A percentile compares a stretch with the other conserved stretches of the same genome.
Conservation (phyloP, 208 protist genomes). For the Acanthamoeba polyphaga region DNA sequence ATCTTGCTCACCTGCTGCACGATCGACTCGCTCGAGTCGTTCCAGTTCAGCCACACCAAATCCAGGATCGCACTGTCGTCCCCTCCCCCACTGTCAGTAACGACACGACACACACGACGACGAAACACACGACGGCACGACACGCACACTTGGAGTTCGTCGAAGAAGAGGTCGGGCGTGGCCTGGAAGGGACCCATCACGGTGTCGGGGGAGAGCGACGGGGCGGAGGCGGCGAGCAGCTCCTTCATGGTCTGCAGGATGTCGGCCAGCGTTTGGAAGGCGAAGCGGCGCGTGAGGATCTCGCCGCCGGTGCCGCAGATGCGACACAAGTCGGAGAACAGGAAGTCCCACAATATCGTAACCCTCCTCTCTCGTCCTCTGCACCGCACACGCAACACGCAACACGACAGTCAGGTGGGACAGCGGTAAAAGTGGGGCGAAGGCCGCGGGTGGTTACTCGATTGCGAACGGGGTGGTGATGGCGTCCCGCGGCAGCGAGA, state of each 20-base stretch:
- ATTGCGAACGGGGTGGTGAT: constrained; percentile 20
- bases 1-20: constrained; percentile 64
- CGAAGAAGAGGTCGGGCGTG: constrained; percentile 37
- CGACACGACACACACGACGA: too few species aligned
- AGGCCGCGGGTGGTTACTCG: neutral
- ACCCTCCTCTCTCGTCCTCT: neutral
- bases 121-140: neutral
- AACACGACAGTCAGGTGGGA: neutral
- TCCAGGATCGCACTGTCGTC: constrained; percentile 10
- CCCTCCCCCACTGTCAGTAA: too few species aligned
- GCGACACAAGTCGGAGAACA: constrained; percentile 16
- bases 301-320: constrained; percentile 32
- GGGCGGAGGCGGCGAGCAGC: neutral
- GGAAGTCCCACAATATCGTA: constrained; percentile 47
- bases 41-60: constrained; percentile 46
- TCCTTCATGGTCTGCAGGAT: constrained; percentile 62
- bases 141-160: neutral
- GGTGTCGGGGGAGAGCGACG: neutral
- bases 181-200: constrained; percentile 19
- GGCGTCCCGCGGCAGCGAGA: neutral
- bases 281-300: constrained; percentile 41
- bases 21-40: constrained; percentile 59
- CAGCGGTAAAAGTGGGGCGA: neutral
- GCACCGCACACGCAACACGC: too few species aligned
- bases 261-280: constrained; percentile 53